Conservation (phyloP, 1,284 basidiomycete genomes). For the Entoloma clypeatum region DNA sequence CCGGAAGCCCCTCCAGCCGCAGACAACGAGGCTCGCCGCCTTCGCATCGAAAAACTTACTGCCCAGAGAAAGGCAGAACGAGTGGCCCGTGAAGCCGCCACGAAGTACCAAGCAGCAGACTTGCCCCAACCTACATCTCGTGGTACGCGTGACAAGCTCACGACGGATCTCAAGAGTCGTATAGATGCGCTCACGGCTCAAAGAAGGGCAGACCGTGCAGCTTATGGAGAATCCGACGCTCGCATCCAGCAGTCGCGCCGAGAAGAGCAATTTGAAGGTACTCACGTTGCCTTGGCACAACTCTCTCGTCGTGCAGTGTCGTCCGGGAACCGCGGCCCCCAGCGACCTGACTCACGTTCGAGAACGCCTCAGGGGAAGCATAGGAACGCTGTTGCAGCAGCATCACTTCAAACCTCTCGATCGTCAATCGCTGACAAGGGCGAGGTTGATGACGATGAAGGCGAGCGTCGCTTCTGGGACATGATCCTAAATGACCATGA, state of each 20-base stretch:
- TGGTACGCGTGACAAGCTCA: too few species aligned
- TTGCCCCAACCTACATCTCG: background rate
- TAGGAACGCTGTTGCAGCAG: too few species aligned
- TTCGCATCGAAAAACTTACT: slow-evolving; percentile 11
- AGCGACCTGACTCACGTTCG: too few species aligned
- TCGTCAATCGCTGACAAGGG: too few species aligned
- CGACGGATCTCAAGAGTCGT: too few species aligned
- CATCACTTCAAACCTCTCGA: too few species aligned
- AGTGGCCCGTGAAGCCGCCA: slow-evolving; percentile 12
- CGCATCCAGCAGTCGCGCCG: too few species aligned
- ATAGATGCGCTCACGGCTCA: slow-evolving; percentile 6
- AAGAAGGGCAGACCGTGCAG: slow-evolving; percentile 10
- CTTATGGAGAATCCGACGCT: slow-evolving; percentile 9
- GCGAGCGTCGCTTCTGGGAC: slow-evolving; percentile 13
- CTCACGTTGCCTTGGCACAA: too few species aligned
- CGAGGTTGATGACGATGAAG: slow-evolving; percentile 1
- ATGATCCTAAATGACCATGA: slow-evolving; percentile 20
- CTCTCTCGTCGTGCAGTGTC: too few species aligned
- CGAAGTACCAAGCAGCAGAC: background rate
- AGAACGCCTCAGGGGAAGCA: too few species aligned
- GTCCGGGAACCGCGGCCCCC: too few species aligned
- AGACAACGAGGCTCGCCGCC: background rate
- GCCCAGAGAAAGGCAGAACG: slow-evolving; percentile 16
- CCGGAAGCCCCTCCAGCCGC: background rate
- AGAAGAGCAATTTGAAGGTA: too few species aligned